Evolutionary conservation across 148 eudicot species (phyloP), one percentile per base, ranked within the genome.

Genomic region (Rhododendron ovatum): DNA sequence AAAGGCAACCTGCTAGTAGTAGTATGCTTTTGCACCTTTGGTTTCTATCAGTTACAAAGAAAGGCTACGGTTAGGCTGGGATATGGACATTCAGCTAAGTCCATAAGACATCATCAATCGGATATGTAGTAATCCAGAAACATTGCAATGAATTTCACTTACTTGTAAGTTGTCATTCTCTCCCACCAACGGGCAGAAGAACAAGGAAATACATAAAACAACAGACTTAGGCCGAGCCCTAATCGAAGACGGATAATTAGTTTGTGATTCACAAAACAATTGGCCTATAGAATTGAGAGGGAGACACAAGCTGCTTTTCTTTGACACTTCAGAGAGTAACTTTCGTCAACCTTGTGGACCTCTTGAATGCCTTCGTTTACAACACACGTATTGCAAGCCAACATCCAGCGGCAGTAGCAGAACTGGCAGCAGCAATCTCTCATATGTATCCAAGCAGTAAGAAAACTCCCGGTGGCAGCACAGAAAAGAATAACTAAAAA

Each of bases 401-500:
- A 37, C 30, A 83, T 61, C 55, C 86, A 20, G 43, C 41, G 63
- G 82, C 76, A 65, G 82, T 53, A 20, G 82, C 77, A 82, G 47
- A 22, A 57, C 18, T 1, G 73, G 45, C 65, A 33, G 86, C 45
- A 73, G 80, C 37, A 22, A 69, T 26, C 33, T 41, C 84, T 75
- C 87, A 82, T 50, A 82, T 59, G 65, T 43, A 45, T 67, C 59
- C 83, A 82, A 84, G 73, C 83, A 63, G 74, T 71, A 18, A 15
- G 51, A 73, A 57, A 45, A 71, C 76, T 28, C 76, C 37, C 20
- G 63, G 20, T 30, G 33, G 14, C 35, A 76, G 50, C 82, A 30
- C 26, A 47, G 65, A n/a, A 61, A 28, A 3, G 14, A 2, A 14
- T 15, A 7, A 47, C 91, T 92, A 93, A 87, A 88, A 93, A 24